Base-by-base conservation (phyloP, 2,329 filamentous ascomycete genomes). In the Hawksworthiomyces lignivorus region DNA sequence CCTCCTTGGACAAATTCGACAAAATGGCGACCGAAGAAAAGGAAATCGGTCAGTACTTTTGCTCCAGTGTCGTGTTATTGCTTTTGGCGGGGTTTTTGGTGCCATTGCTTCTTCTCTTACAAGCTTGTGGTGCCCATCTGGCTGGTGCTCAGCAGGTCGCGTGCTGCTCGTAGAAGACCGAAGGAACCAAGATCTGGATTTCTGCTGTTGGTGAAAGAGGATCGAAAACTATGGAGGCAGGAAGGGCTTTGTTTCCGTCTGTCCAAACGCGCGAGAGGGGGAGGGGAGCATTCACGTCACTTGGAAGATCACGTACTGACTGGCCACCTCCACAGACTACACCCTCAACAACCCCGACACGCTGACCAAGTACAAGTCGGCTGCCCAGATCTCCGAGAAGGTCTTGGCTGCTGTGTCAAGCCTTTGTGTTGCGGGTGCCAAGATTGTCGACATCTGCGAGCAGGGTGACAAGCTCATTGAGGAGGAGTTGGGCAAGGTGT, bases 351-450 rank as follows among this genome's bases (percentile, higher is more conserved):
- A 94, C 73, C 87, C 86, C 48, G 86, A 94, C 64, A 96, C 88
- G 57, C 77, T 98, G 57, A 97, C 92, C 69, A 98, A 97, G 77
- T 97, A 97, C 78, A 97, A 95, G 82, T 89, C 85, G 52, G 92
- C 92, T 44, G 90, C 86, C 50, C 76, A 85, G 63, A 97, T 98
- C 68, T 92, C 90, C 39, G 87, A 96, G 65, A 95, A 90, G 72
- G 90, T 94, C 54, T 80, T 98, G 54, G 87, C 88, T 56, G 83
- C 84, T 55, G 90, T 98, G 52, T 70, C 75, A 46, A 72, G 76
- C 62, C 71, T 82, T 50, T 79, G 87, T 62, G 74, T 85, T 48
- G 84, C 90, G 50, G 90, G 87, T 55, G 85, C 83, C 65, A 96
- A 94, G 75, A 87, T 97, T 58, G 77, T 97, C 56, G 82, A 87